Evolutionary conservation across 169 alveolate genomes (phyloP).

Genomic region (Plasmodium blacklocki): DNA sequence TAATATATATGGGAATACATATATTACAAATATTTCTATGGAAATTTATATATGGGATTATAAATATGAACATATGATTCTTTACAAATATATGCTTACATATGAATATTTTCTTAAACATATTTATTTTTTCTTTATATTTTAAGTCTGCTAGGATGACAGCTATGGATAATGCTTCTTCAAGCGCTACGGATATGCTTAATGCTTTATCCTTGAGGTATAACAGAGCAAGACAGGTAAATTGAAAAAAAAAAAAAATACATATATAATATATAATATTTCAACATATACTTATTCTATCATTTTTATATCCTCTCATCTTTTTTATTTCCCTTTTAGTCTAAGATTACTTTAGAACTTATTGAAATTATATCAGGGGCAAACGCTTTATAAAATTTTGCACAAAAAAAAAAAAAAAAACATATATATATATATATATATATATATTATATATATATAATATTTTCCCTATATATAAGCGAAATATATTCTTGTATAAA

Average conservation of each 20-base stretch:
- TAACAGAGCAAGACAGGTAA: slow-evolving; percentile 88
- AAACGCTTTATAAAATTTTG: slow-evolving; percentile 85
- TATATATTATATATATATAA: background rate
- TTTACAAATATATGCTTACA: background rate
- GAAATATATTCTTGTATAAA: too few species aligned
- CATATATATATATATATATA: too few species aligned
- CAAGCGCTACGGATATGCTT: slow-evolving; percentile 91
- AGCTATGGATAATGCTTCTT: slow-evolving; percentile 92
- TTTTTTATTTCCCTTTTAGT: slow-evolving; percentile 41
- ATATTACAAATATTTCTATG: background rate
- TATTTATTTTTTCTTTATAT: background rate
- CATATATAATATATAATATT: background rate
- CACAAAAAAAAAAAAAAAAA: slow-evolving; percentile 7
- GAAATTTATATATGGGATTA: background rate
- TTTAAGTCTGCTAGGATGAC: slow-evolving; percentile 90
- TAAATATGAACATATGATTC: too few species aligned
- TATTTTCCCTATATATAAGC: too few species aligned
- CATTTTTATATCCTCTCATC: background rate
- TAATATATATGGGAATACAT: background rate
- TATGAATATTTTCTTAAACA: background rate
- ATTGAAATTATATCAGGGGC: slow-evolving; percentile 97
- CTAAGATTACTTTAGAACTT: slow-evolving; percentile 95
- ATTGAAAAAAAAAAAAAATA: background rate
- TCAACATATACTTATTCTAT: background rate
- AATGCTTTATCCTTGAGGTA: slow-evolving; percentile 84